Evolutionary conservation across 2,329 filamentous ascomycete genomes (phyloP).

Genomic region (Botrytis cinerea): DNA sequence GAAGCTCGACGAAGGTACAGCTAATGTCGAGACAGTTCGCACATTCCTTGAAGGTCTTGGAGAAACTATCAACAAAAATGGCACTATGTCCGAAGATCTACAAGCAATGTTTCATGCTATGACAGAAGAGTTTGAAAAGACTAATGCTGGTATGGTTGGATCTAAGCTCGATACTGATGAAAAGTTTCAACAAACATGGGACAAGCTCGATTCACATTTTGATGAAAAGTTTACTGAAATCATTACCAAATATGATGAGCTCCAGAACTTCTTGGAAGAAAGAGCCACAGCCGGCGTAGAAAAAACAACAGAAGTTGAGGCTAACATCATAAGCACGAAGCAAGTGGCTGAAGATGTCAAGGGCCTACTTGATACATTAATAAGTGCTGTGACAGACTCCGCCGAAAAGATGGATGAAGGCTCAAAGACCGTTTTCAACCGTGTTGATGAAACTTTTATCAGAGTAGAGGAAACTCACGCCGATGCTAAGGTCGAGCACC

Average conservation of each 20-base stretch:
- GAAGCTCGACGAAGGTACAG: slow-evolving; percentile 74
- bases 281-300: slow-evolving; percentile 73
- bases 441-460: slow-evolving; percentile 75
- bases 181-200: slow-evolving; percentile 64
- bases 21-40: slow-evolving; percentile 71
- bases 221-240: slow-evolving; percentile 73
- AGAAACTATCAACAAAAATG: slow-evolving; percentile 61
- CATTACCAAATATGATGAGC: slow-evolving; percentile 84
- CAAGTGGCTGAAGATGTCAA: slow-evolving; percentile 84
- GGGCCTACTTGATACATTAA: slow-evolving; percentile 80
- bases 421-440: slow-evolving; percentile 80
- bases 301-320: slow-evolving; percentile 70
- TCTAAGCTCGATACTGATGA: slow-evolving; percentile 83
- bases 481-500: slow-evolving; percentile 76
- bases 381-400: slow-evolving; percentile 75
- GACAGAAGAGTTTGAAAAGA: slow-evolving; percentile 84
- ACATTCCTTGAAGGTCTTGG: slow-evolving; percentile 68
- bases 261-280: slow-evolving; percentile 72
- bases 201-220: slow-evolving; percentile 56
- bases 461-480: slow-evolving; percentile 75
- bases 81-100: slow-evolving; percentile 60
- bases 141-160: slow-evolving; percentile 75
- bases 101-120: slow-evolving; percentile 74
- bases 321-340: slow-evolving; percentile 74
- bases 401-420: slow-evolving; percentile 86